Evolutionary conservation across 345 rosid genomes (phyloP), one percentile per base, ranked within the genome.

Genomic region (Salix caprea): DNA sequence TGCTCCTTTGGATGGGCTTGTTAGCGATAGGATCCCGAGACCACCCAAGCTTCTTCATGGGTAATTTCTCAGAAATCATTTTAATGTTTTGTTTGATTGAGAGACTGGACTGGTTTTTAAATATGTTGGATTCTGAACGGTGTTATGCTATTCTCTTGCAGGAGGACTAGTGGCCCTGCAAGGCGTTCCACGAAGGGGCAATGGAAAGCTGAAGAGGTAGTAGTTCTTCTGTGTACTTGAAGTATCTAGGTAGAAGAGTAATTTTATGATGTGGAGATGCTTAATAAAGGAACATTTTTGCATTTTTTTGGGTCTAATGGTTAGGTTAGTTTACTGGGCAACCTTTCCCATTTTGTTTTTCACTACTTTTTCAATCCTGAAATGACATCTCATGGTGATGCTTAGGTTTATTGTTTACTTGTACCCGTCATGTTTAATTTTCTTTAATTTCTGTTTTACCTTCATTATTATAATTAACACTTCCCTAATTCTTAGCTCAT

Each of bases 131-230:
- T 71, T 75, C 50, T 39, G 14, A 64, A 70, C 37, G 23, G 21
- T 26, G 23, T 21, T 7, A 14, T 28, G 40, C 15, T 48, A 62
- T 23, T 74, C 66, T 70, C 46, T 54, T 40, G 42, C 80, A 96
- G 99, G 89, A 90, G 98, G 84, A 93, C 97, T 24, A 92, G 89
- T 86, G 99, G 99, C 82, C 99, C 99, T 44, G 85, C 98, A 69
- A 90, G 98, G 79, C 97, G 99, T 78, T 96, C 99, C 34, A 92
- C 98, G 44, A 95, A 91, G 82, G 99, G 99, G 70, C 98, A 93
- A 77, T 96, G 99, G 99, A 96, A 98, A 72, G 87, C 99, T 61
- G 99, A 96, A 79, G 99, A 96, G 97, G 99, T 96, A 42, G 46
- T 10, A n/a, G 3, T 42, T 42, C 46, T 11, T 42, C 46, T 42